Evolutionary conservation across 1,284 basidiomycete species (phyloP).

Genomic region (Rhodotorula sp.): DNA sequence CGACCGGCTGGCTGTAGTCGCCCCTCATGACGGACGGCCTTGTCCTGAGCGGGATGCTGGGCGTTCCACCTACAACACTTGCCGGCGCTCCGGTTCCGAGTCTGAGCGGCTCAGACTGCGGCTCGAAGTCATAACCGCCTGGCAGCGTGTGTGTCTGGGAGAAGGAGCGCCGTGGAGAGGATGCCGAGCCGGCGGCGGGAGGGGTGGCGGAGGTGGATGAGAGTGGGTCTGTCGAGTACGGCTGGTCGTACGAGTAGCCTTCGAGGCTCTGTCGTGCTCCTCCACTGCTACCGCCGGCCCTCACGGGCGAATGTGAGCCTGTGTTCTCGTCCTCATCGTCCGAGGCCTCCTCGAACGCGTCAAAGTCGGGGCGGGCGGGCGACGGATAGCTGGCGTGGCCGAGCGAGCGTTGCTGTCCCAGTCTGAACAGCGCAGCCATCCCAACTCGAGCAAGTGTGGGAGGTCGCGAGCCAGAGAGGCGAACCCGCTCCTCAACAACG

Average conservation of each 20-base stretch:
- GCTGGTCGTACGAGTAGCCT: not conserved
- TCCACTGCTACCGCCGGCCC: too few species aligned
- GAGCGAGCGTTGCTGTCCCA: not conserved
- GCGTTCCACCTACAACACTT: too few species aligned
- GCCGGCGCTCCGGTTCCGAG: not conserved
- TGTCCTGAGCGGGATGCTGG: not conserved
- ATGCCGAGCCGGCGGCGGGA: not conserved
- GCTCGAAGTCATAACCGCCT: constrained; percentile 38
- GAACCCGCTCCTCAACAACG: not conserved
- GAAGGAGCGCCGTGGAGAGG: not conserved
- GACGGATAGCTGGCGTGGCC: not conserved
- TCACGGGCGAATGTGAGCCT: not conserved
- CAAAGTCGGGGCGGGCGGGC: not conserved
- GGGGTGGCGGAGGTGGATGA: not conserved
- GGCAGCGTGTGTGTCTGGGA: constrained; percentile 3
- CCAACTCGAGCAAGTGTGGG: too few species aligned
- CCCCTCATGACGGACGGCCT: not conserved
- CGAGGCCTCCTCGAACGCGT: constrained; percentile 6
- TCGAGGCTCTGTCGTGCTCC: not conserved
- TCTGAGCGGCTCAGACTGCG: constrained; percentile 14
- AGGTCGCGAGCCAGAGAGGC: too few species aligned
- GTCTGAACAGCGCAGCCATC: too few species aligned
- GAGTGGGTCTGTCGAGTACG: not conserved
- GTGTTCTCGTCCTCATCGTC: constrained; percentile 8
- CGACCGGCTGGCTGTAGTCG: not conserved